Evolutionary conservation across 75 land plant species (phyloP).

Genomic region (Ceratopteris richardii): DNA sequence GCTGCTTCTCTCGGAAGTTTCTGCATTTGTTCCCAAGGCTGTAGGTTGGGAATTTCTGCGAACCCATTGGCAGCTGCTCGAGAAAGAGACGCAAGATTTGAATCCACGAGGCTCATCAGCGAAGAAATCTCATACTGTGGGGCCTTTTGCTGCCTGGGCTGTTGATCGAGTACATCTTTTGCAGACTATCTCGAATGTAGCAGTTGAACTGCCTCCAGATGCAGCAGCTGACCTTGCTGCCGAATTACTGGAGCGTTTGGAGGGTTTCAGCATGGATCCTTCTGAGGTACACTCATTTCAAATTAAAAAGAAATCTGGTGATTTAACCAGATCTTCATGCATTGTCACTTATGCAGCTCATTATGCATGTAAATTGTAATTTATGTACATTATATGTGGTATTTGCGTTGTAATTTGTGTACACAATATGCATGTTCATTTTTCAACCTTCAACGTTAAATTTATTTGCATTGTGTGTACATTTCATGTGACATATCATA

Average conservation of each 20-base stretch:
- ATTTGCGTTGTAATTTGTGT: too few relatives aligned
- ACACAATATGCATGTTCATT: too few relatives aligned
- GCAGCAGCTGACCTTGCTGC: constrained; percentile 79
- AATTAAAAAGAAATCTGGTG: too few relatives aligned
- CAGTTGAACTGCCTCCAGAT: constrained; percentile 70
- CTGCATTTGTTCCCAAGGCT: constrained; percentile 58
- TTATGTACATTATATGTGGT: too few relatives aligned
- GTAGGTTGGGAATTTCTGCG: constrained; percentile 70
- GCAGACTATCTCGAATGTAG: constrained; percentile 77
- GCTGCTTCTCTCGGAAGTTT: constrained; percentile 80
- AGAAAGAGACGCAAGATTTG: constrained; percentile 16
- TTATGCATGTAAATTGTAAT: too few relatives aligned
- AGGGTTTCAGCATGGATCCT: constrained; percentile 79
- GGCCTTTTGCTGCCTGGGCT: constrained; percentile 54
- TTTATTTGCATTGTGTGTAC: too few relatives aligned
- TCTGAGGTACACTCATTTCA: constrained; percentile 73
- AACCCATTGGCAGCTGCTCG: constrained; percentile 81
- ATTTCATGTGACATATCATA: too few relatives aligned
- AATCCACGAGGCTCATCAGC: constrained; percentile 4
- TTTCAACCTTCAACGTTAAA: too few relatives aligned
- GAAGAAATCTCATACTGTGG: constrained; percentile 8
- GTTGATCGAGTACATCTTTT: constrained; percentile 62
- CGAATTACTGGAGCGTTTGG: constrained; percentile 50
- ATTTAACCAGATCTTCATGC: too few relatives aligned
- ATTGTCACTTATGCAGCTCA: too few relatives aligned